Evolutionary conservation across 1,284 basidiomycete species (phyloP).

Genomic region (Malassezia sp.): DNA sequence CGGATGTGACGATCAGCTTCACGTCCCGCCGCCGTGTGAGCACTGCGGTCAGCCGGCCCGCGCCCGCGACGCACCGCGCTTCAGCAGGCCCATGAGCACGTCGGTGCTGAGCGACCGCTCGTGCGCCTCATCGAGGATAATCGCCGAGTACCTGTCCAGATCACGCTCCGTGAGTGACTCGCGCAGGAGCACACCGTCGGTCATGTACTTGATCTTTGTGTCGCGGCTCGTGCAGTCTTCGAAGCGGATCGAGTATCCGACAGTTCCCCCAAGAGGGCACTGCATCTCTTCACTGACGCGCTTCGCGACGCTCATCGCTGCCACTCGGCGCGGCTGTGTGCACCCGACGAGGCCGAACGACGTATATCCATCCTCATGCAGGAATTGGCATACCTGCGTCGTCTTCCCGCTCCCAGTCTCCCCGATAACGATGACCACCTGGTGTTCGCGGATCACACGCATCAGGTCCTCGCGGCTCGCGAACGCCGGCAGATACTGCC

Average conservation of each 20-base stretch:
- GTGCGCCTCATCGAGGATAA: conserved; percentile 94
- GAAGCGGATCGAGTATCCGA: conserved; percentile 94
- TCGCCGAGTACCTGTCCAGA: conserved; percentile 82
- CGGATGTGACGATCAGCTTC: conserved; percentile 93
- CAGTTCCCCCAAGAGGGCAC: conserved; percentile 67
- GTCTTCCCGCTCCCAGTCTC: conserved; percentile 95
- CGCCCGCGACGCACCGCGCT: conserved; percentile 97
- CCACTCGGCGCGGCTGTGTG: conserved; percentile 91
- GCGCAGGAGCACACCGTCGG: conserved; percentile 86
- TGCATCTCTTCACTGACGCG: conserved; percentile 88
- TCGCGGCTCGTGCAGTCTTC: conserved; percentile 86
- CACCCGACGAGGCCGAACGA: conserved; percentile 78
- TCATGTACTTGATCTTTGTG: conserved; percentile 91
- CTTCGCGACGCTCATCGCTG: conserved; percentile 97
- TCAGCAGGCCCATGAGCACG: conserved; percentile 85
- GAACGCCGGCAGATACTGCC: conserved; percentile 94
- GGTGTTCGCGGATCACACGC: conserved; percentile 81
- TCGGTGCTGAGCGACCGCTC: conserved; percentile 91
- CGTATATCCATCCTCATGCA: conserved; percentile 93
- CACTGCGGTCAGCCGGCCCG: conserved; percentile 76
- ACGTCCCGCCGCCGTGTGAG: conserved; percentile 78
- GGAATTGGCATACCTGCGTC: conserved; percentile 77
- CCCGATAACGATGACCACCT: conserved; percentile 83
- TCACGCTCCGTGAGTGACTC: conserved; percentile 94
- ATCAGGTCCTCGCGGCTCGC: conserved; percentile 90